Evolutionary conservation across 2,329 filamentous ascomycete genomes (phyloP).

Genomic region (Talaromyces amestolkiae): DNA sequence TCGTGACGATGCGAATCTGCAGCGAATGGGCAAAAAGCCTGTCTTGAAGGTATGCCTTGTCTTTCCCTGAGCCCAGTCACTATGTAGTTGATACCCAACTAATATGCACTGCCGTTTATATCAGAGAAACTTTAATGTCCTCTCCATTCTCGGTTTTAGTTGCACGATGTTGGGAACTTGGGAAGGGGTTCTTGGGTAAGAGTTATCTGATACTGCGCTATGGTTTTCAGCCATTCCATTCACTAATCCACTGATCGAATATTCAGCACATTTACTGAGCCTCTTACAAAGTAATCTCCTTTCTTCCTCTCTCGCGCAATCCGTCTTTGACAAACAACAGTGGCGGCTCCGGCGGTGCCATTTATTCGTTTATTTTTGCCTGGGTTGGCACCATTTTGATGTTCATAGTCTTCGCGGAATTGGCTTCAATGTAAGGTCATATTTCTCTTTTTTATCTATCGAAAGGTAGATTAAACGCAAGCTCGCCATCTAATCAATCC

Average conservation of each 20-base stretch:
- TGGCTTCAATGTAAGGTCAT: conserved; percentile 37
- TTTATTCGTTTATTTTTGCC: conserved; percentile 38
- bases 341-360: conserved; percentile 37
- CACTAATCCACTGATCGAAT: not conserved
- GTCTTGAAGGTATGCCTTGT: conserved; percentile 9
- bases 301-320: conserved; percentile 18
- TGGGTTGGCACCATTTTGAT: conserved; percentile 39
- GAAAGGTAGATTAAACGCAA: not conserved
- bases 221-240: not conserved
- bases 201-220: conserved; percentile 1
- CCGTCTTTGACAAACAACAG: conserved; percentile 22
- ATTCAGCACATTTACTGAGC: conserved; percentile 15
- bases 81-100: conserved; percentile 1
- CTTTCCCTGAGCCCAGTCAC: not conserved
- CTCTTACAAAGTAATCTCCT: conserved; percentile 29
- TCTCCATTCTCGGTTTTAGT: conserved; percentile 42
- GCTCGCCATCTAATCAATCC: conserved; percentile 4
- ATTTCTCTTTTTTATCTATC: not conserved
- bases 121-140: conserved; percentile 41
- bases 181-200: conserved; percentile 42
- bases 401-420: conserved; percentile 42
- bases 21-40: conserved; percentile 11
- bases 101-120: conserved; percentile 5
- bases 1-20: conserved; percentile 14
- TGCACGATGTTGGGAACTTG: conserved; percentile 42